Evolutionary conservation across 371 early-diverging fungal genomes (phyloP), one percentile per base, ranked within the genome.

Genomic region (Mortierella sp.): DNA sequence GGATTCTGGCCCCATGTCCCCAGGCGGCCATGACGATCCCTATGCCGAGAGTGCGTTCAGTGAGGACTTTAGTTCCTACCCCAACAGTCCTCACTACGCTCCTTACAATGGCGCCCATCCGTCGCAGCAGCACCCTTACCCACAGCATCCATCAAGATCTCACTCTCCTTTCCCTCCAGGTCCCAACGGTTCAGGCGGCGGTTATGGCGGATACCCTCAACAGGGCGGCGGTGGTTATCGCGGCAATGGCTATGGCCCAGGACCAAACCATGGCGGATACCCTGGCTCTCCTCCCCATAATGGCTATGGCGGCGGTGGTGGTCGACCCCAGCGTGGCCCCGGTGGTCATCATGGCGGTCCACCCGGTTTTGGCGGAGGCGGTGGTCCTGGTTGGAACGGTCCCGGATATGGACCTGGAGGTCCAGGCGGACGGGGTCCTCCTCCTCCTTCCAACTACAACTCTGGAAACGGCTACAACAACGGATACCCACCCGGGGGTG

Each of bases 41-140:
- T 85, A 85, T 60, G 85, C 79, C 0, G 79, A 85, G 38, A 76
- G 74, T n/a, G 74, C 82, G 16, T 81, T 70, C 65, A 74, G 81
- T 27, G 84, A 81, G 5, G 83, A 79, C 35, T 71, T 60, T 63
- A 27, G 51, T 4, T 76, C 75, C 41, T 71, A 49, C 32, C 70
- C 78, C 24, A 73, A 41, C 48, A 73, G 46, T 21, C 78, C 71
- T 35, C 35, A 44, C 38, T 32, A 60, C 18, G 65, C 54, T 60
- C 77, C 70, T 32, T 58, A 76, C 44, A 71, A 56, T 4, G 74
- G 71, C 51, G 58, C 65, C 27, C 56, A 29, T 38, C 56, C 71
- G 18, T 35, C 56, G 44, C 55, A 44, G 44, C 74, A 63, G 12
- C 76, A 75, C 3, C 49, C 54, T 4, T 71, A 46, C 35, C 44